Evolutionary conservation across 2,329 filamentous ascomycete species (phyloP), one percentile per base, ranked within the genome.

Genomic region (Pestalotiopsis sp.): DNA sequence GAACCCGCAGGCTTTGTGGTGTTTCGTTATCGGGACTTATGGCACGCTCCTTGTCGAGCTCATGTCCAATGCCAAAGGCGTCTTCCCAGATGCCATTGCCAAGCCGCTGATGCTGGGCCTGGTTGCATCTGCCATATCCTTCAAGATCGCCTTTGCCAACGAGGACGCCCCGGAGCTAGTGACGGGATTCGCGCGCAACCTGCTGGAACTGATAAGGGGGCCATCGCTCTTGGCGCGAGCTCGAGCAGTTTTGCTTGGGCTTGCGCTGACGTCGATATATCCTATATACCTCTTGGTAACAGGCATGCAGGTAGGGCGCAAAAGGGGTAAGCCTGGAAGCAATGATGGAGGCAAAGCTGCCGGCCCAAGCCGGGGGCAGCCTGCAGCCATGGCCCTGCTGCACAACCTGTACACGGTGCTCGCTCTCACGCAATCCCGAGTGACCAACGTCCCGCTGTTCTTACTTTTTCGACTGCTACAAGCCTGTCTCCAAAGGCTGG

Each of bases 161-260:
- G 91, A 94, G 66, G 96, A 98, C 79, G 93, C 95, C 0, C 95
- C 95, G 0, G 96, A 98, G 78, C 85, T 97, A 9, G 84, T 95
- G 27, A 79, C 83, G 3, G 85, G 83, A 2, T 80, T 85, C 60
- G 81, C 82, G 0, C 78, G 74, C 61, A 76, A 73, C 3, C 72
- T 88, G 3, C 77, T 83, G 14, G 78, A 82, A 9, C 73, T 80
- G 4, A 80, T 84, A 4, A 78, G 81, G 11, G 82, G 80, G 0
- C 79, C 83, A 12, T 80, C 84, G 0, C 80, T 90, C 6, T 78
- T 88, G 4, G 78, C 79, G 17, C 81, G 83, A 56, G 87, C 86
- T 1, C 81, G 86, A 5, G 77, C 84, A 9, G 82, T 88, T 2
- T 87, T 90, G 67, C 77, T 81, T 3, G 82, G 86, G 13, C 75